These are phyloP conservation scores for Thraustochytrium sp. DNA, from an alignment of 352 stramenopile genomes.

Conservation along the genomic window DNA sequence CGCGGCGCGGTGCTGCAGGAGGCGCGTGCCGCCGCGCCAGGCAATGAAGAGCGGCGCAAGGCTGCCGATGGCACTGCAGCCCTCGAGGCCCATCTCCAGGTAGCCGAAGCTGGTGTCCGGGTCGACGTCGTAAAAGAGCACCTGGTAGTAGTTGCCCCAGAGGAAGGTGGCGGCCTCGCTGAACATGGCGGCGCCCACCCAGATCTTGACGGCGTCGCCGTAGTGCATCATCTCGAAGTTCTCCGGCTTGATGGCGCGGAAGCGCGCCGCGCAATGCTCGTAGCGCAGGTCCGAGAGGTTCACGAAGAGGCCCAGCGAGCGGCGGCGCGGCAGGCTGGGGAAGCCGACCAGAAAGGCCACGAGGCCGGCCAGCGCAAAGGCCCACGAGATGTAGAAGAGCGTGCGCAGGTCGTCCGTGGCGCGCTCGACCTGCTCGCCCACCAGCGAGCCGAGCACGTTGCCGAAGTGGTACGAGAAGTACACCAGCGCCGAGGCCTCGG, in stretches of 20 bases:
- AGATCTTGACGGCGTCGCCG: constrained; percentile 3
- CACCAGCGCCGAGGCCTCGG: neutral
- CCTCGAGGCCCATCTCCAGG: constrained; percentile 30
- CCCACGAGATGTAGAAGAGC: constrained; percentile 33
- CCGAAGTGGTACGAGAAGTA: constrained; percentile 10
- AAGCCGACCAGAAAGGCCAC: neutral
- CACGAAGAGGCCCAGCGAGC: neutral
- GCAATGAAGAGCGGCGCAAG: neutral
- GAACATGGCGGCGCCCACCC: neutral
- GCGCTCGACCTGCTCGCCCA: neutral
- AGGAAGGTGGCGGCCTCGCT: neutral
- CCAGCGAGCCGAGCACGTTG: constrained; percentile 1
- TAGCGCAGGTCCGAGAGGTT: neutral
- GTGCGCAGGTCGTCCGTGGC: neutral
- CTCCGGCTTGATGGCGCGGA: neutral
- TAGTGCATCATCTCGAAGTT: neutral
- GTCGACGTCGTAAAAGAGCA: neutral
- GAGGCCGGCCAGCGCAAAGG: neutral
- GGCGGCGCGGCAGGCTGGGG: neutral
- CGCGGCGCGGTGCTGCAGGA: neutral
- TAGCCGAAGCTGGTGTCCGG: neutral
- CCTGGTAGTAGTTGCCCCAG: constrained; percentile 40
- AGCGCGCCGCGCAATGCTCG: neutral
- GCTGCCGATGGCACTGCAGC: neutral
- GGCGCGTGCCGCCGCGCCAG: neutral